phyloP scores from a whole-genome alignment of 2,329 filamentous ascomycete species.

The Hypoxylon sp. region DNA sequence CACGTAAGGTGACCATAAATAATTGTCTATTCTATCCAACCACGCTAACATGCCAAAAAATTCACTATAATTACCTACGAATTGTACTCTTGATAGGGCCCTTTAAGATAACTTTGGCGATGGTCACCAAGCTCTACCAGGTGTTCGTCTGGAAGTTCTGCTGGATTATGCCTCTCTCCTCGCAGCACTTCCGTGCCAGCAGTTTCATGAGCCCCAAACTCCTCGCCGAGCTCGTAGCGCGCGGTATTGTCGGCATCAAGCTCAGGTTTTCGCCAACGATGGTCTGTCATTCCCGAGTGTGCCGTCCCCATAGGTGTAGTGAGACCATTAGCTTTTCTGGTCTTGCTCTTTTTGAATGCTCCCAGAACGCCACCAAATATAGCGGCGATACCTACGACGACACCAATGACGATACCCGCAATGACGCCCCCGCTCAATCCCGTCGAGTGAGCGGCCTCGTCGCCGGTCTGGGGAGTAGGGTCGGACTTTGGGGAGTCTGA shows the following conservation, averaged over 20 bases:
- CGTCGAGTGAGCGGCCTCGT: too few relatives aligned
- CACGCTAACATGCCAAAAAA: too few relatives aligned
- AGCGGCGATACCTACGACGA: not conserved
- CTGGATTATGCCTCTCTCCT: not conserved
- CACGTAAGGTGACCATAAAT: too few relatives aligned
- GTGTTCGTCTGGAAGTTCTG: constrained; percentile 2
- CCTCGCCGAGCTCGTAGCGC: constrained; percentile 1
- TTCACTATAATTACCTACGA: too few relatives aligned
- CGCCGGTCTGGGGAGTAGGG: not conserved
- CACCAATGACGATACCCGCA: constrained; percentile 6
- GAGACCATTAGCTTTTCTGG: not conserved
- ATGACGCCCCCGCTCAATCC: constrained; percentile 2
- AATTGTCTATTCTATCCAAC: too few relatives aligned
- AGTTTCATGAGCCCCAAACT: not conserved
- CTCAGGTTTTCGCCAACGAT: constrained; percentile 19
- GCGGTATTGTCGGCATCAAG: constrained; percentile 5
- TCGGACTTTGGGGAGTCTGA: not conserved
- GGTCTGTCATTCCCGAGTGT: not conserved
- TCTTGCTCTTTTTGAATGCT: constrained; percentile 4
- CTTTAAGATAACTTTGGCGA: too few relatives aligned
- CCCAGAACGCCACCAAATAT: not conserved
- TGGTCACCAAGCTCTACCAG: not conserved
- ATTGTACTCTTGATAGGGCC: too few relatives aligned
- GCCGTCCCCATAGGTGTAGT: not conserved
- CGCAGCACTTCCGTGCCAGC: not conserved